Base-by-base conservation (phyloP, 441 rosid species). In the Macaranga tanarius region DNA sequence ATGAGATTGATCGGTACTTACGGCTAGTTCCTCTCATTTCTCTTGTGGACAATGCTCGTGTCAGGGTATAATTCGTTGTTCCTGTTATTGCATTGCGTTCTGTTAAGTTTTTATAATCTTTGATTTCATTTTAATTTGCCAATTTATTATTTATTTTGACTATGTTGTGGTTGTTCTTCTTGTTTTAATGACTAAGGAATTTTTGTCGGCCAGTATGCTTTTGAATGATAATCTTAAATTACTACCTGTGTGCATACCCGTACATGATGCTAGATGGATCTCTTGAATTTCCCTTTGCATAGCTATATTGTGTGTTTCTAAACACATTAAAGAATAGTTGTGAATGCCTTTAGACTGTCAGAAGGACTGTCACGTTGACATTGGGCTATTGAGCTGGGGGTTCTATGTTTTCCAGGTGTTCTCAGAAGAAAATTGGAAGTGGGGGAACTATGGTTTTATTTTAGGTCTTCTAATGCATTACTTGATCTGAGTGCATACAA, bases 11-110 rank as follows among this genome's bases (percentile, higher is more conserved):
- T 76, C 89, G 88, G 12, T 95, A 88, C 76, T 85, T 95, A 85
- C 85, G 90, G 82, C 88, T 92, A 61, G 86, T 95, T 38, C 99
- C 97, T 34, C 95, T 95, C 54, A 95, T 92, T 55, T 88, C 93
- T 67, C 87, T 95, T 11, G 97, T 91, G 15, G 97, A 95, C 59
- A 95, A 88, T 79, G 88, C 89, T 81, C 91, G 99, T 25, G 88
- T 92, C 73, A 76, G 93, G 92, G 98, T 94, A 90, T 70, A 45
- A 86, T 67, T 40, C 22, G 16, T 56, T 65, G 22, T 10, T 66
- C 42, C 19, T 57, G 28, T 62, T 51, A 3, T n/a, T 70, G 4
- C 8, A 3, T 52, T 34, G 20, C 44, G 56, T 38, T 38, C 52
- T 71, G 47, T n/a, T 9, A 23, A 34, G 7, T 55, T 67, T 47